Conservation (phyloP, 768 basidiomycete genomes). For the Auricularia sp. region DNA sequence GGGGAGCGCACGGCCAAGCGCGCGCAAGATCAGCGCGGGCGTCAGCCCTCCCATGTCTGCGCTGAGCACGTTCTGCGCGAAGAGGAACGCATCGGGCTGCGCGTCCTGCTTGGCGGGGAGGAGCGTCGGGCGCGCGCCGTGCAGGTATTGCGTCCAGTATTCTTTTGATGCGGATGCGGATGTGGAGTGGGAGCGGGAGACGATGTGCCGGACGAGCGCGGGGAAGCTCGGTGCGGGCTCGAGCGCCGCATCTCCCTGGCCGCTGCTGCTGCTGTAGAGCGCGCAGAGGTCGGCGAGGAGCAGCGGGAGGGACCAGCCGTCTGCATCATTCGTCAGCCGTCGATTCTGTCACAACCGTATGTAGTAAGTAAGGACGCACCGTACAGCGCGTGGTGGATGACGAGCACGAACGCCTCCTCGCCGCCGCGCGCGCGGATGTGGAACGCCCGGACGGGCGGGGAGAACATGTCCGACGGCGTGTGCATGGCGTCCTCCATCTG, state of each 20-base stretch:
- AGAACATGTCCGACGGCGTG: constrained; percentile 1
- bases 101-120: neutral
- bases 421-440: constrained; percentile 10
- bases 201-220: neutral
- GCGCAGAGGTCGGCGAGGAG: constrained; percentile 30
- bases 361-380: too few relatives aligned
- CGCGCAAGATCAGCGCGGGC: neutral
- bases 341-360: too few relatives aligned
- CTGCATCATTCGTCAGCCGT: too few relatives aligned
- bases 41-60: neutral
- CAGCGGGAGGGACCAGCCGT: constrained; percentile 35
- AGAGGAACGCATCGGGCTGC: neutral
- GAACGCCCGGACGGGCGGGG: constrained; percentile 18
- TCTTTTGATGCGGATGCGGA: neutral
- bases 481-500: constrained; percentile 16
- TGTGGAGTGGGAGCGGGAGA: neutral
- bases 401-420: constrained; percentile 17
- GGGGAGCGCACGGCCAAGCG: neutral
- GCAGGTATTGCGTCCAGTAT: neutral
- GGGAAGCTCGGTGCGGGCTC: neutral
- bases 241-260: constrained; percentile 11
- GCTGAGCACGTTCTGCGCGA: neutral
- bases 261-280: constrained; percentile 18
- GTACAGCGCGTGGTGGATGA: constrained; percentile 42
- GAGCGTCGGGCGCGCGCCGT: neutral